phyloP scores from a whole-genome alignment of 1,284 basidiomycete genomes.

The Phaffia rhodozyma region DNA sequence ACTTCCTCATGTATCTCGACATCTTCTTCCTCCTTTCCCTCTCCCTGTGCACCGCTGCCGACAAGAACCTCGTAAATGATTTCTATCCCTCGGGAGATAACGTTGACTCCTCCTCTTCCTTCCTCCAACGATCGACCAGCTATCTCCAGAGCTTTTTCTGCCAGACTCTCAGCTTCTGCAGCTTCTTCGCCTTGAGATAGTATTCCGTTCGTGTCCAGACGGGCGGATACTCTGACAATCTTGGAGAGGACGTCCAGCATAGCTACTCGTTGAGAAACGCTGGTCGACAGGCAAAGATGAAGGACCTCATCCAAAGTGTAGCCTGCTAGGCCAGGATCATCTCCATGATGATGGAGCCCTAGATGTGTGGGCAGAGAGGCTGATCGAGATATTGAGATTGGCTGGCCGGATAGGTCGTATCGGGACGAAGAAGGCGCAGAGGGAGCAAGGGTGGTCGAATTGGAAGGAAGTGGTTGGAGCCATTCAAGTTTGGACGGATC shows the following conservation, averaged over 20 bases:
- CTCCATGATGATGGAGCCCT: constrained; percentile 74
- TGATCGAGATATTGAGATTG: constrained; percentile 42
- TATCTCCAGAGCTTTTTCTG: constrained; percentile 21
- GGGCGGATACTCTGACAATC: constrained; percentile 40
- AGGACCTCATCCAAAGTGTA: constrained; percentile 84
- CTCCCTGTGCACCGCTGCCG: constrained; percentile 10
- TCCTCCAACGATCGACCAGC: constrained; percentile 13
- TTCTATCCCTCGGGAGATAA: constrained; percentile 9
- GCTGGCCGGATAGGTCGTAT: constrained; percentile 61
- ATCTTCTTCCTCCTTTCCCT: constrained; percentile 20
- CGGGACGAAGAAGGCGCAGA: constrained; percentile 33
- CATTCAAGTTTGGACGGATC: constrained; percentile 63
- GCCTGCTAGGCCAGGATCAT: constrained; percentile 65
- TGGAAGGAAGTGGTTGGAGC: constrained; percentile 41
- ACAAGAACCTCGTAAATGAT: constrained; percentile 15
- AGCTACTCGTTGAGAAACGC: constrained; percentile 67
- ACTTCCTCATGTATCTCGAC: constrained; percentile 25
- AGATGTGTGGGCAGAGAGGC: constrained; percentile 56
- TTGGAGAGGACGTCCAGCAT: constrained; percentile 64
- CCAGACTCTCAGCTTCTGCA: constrained; percentile 23
- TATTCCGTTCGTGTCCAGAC: neutral
- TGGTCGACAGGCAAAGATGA: constrained; percentile 64
- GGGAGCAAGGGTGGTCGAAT: constrained; percentile 12
- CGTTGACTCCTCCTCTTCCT: constrained; percentile 11
- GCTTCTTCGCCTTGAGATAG: constrained; percentile 3